Percentiles rank a stretch among this genome's conserved stretches.
These are phyloP conservation scores for Pisolithus tinctorius DNA, from an alignment of 768 basidiomycete species.

Conservation along the genomic window DNA sequence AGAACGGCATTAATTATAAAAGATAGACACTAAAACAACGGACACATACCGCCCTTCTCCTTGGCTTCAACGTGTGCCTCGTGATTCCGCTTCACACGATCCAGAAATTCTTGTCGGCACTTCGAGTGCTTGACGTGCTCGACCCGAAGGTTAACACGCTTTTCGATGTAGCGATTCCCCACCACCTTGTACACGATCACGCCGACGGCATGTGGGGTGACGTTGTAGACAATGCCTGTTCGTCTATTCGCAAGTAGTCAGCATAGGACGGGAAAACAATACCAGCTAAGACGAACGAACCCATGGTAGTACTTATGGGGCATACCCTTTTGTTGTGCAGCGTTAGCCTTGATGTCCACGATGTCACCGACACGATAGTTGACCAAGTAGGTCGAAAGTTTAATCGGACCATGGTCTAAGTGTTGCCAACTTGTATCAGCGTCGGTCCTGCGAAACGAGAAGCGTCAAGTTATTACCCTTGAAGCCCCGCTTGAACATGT, in stretches of 20 bases:
- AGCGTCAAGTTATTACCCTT: slow-evolving; percentile 58
- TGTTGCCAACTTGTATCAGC: slow-evolving; percentile 1
- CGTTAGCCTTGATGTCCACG: slow-evolving; percentile 99
- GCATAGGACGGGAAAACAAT: background rate
- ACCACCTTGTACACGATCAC: slow-evolving; percentile 98
- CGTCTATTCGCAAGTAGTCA: slow-evolving; percentile 45
- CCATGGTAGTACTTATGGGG: slow-evolving; percentile 99
- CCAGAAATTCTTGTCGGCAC: slow-evolving; percentile 96
- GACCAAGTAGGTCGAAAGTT: slow-evolving; percentile 88
- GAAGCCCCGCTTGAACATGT: slow-evolving; percentile 99
- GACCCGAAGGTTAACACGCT: slow-evolving; percentile 96
- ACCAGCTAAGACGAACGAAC: slow-evolving; percentile 40
- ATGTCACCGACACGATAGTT: slow-evolving; percentile 96
- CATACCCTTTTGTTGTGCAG: slow-evolving; percentile 99
- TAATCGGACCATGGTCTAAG: slow-evolving; percentile 82
- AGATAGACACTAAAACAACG: slow-evolving; percentile 1
- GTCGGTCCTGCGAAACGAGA: slow-evolving; percentile 7
- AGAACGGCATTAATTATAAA: background rate
- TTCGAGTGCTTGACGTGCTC: slow-evolving; percentile 97
- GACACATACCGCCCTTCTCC: slow-evolving; percentile 76
- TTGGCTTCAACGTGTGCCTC: slow-evolving; percentile 77
- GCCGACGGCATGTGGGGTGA: slow-evolving; percentile 90
- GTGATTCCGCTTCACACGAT: slow-evolving; percentile 91
- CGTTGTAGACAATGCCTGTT: slow-evolving; percentile 98
- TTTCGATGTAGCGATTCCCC: slow-evolving; percentile 98